Evolutionary conservation across 2,329 filamentous ascomycete species (phyloP).

Genomic region (Penicillium occitanis): DNA sequence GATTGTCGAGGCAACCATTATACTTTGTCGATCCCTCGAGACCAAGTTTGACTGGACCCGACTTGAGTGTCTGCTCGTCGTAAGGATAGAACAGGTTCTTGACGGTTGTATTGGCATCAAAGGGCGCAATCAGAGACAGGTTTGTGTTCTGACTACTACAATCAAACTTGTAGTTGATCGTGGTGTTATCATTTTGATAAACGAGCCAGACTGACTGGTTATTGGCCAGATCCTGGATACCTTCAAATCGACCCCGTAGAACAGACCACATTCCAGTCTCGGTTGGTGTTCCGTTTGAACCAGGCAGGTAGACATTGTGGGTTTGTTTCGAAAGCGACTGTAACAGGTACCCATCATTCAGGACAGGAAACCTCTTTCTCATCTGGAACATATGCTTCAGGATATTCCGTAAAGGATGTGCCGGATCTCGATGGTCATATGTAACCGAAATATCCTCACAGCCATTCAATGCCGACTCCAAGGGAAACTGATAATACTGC

Average conservation of each 20-base stretch:
- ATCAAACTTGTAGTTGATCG: conserved; percentile 57
- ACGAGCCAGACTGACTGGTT: conserved; percentile 50
- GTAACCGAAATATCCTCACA: conserved; percentile 59
- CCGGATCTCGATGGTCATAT: conserved; percentile 63
- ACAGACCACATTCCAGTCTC: conserved; percentile 63
- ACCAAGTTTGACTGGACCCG: conserved; percentile 48
- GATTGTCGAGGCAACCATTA: conserved; percentile 57
- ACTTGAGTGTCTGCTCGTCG: conserved; percentile 48
- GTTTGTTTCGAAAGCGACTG: conserved; percentile 59
- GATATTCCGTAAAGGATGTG: conserved; percentile 60
- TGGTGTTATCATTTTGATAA: conserved; percentile 50
- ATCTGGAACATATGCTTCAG: conserved; percentile 63
- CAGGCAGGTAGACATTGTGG: conserved; percentile 51
- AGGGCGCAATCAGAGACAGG: conserved; percentile 56
- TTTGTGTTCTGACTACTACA: conserved; percentile 50
- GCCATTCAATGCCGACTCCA: conserved; percentile 54
- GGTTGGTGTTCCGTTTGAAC: conserved; percentile 54
- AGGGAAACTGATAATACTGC: conserved; percentile 60
- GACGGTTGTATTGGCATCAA: conserved; percentile 54
- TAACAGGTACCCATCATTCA: conserved; percentile 61
- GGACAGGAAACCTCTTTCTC: conserved; percentile 55
- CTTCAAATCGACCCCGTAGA: conserved; percentile 51
- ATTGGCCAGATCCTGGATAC: conserved; percentile 54
- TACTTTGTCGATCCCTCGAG: conserved; percentile 48
- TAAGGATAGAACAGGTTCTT: conserved; percentile 58